Evolutionary conservation across 176 grass and related monocot species (phyloP), one percentile per base, ranked within the genome.

Genomic region (Carex cristatella): DNA sequence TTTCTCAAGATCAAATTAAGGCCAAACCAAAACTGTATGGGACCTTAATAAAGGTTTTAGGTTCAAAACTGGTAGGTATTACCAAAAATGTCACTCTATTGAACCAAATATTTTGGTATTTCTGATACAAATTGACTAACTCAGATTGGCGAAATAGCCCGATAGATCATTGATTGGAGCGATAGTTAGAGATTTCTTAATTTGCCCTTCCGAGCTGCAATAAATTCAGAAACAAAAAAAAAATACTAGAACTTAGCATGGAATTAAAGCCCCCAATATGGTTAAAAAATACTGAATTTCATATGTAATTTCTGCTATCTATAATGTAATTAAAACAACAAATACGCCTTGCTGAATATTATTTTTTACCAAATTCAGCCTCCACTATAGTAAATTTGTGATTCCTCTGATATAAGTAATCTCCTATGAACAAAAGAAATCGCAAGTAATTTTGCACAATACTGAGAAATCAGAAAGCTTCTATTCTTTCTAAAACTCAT

Each of bases 71-170:
- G 9, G 58, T 49, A 88, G 72, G 71, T 60, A 23, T 64, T 63
- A 63, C 65, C 15, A 59, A 87, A 37, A 19, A 63, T 84, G 80
- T 32, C n/a, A 35, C 57, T 79, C 42, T 31, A 19, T 8, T 38
- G 12, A 69, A 87, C 32, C 19, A 35, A 28, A 65, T 15, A 76
- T 44, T 56, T 85, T 76, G 13, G 84, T 67, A 64, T 44, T 69
- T 14, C n/a, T 80, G 19, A 79, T 28, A 16, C 33, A 23, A 66
- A 79, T 12, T 16, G 5, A 87, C 96, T 90, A 90, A 98, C 95
- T 80, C 65, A 98, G 86, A 90, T 92, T 95, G 53, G 94, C 59
- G 40, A 91, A 91, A 87, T 92, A 95, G 61, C 96, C 96, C 84
- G 61, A 86, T 18, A 87, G 86, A 84, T 64, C 92, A 79, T 75